These are phyloP conservation scores for Penicillium maclennaniae DNA, from an alignment of 495 filamentous ascomycete genomes.

Conservation along the genomic window DNA sequence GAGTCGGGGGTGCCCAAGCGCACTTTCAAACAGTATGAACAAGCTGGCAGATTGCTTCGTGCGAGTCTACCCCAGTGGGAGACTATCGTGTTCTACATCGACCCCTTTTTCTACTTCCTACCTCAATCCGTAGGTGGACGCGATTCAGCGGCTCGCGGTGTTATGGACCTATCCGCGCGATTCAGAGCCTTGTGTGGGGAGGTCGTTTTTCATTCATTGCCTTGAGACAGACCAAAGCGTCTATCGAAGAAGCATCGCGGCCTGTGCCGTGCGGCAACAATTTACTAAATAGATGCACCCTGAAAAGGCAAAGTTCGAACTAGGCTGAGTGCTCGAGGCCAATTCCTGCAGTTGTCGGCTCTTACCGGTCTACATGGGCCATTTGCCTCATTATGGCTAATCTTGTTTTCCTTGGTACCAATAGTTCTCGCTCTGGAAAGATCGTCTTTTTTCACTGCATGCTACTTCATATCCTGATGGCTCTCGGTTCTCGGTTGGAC, in stretches of 20 bases:
- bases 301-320: background rate
- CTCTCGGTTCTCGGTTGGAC: background rate
- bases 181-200: constrained; percentile 28
- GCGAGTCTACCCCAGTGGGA: constrained; percentile 28
- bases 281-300: constrained; percentile 7
- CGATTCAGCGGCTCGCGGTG: constrained; percentile 30
- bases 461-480: background rate
- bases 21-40: constrained; percentile 31
- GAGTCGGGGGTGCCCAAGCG: constrained; percentile 37
- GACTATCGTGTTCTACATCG: constrained; percentile 33
- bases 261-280: constrained; percentile 17
- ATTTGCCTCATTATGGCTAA: background rate
- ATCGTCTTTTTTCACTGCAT: background rate
- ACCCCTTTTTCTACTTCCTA: constrained; percentile 38
- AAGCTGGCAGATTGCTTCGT: constrained; percentile 20
- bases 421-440: background rate
- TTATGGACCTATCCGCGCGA: constrained; percentile 29
- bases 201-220: constrained; percentile 31
- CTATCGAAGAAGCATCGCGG: constrained; percentile 27
- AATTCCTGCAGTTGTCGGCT: background rate
- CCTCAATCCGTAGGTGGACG: constrained; percentile 24
- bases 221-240: constrained; percentile 21
- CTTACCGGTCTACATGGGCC: background rate
- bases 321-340: too few relatives aligned
- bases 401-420: background rate